Conservation (phyloP, 2,329 filamentous ascomycete genomes). For the Pseudogymnoascus sp. region DNA sequence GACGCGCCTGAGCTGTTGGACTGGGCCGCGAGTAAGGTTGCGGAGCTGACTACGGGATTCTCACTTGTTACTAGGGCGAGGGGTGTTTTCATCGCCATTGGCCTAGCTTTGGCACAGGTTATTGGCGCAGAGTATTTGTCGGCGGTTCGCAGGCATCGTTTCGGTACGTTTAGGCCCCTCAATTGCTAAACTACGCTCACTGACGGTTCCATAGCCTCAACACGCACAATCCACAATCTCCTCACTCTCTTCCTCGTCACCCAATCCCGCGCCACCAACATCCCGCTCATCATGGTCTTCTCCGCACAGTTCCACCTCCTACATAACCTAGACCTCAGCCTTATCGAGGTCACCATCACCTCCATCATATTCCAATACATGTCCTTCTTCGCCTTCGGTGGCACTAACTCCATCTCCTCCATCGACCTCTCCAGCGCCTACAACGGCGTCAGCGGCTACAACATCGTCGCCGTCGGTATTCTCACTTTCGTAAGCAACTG, state of each 20-base stretch:
- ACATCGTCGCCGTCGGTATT: constrained; percentile 67
- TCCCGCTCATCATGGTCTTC: constrained; percentile 75
- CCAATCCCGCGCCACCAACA: constrained; percentile 76
- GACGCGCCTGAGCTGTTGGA: constrained; percentile 77
- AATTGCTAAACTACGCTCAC: background rate
- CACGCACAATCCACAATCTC: constrained; percentile 54
- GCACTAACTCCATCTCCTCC: constrained; percentile 91
- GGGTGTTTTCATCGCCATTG: constrained; percentile 39
- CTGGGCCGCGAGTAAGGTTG: constrained; percentile 28
- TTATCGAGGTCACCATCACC: constrained; percentile 56
- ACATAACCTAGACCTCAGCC: constrained; percentile 40
- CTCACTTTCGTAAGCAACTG: constrained; percentile 87
- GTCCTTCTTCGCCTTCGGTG: constrained; percentile 83
- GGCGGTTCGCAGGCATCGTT: background rate
- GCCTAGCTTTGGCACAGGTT: constrained; percentile 28
- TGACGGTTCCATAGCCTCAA: constrained; percentile 17
- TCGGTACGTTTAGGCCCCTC: background rate
- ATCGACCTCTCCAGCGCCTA: constrained; percentile 91
- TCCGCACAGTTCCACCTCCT: constrained; percentile 49
- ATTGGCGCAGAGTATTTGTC: constrained; percentile 38
- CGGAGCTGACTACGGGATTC: constrained; percentile 17
- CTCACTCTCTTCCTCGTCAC: constrained; percentile 74
- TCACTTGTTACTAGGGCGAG: constrained; percentile 30
- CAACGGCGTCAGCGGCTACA: constrained; percentile 80
- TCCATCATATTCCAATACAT: constrained; percentile 70